Evolutionary conservation across 306 rosid species (phyloP), one percentile per base, ranked within the genome.

Genomic region (Bauhinia variegata): DNA sequence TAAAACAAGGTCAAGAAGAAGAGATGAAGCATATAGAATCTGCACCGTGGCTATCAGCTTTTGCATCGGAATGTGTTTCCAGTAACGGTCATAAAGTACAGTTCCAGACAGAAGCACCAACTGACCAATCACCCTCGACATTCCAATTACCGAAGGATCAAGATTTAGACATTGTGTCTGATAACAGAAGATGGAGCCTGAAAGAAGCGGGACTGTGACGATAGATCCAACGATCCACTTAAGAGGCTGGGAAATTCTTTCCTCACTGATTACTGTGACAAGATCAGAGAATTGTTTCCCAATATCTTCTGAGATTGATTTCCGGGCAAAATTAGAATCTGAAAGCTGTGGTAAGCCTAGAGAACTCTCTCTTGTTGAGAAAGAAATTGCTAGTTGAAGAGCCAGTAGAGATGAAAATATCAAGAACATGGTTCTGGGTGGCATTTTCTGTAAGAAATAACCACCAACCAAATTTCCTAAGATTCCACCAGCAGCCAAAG

Each of bases 391-490:
- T 55, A 92, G 80, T 23, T 89, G 98, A 34, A 86, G 48, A 10
- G 80, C 79, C 38, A 87, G 81, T 23, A 87, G 48, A 44, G 82
- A 52, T 2, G 89, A 60, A 60, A 92, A 92, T 18, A 76, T 36
- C 23, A 80, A 65, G 67, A 86, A 92, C 91, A 84, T 86, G 72
- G 79, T 77, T 70, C 80, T 78, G 3, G 96, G 84, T 39, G 87
- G 85, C 66, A 80, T 43, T 79, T 79, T 81, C 80, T 70, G 83
- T 37, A 89, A 68, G 77, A 71, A 78, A 74, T 59, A 83, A 55
- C 98, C 96, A 57, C 93, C 98, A 37, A 89, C 23, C 62, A 89
- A 76, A 84, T 92, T 92, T 51, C 96, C 98, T 15, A 89, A 76
- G 67, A 87, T 82, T 80, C 93, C 98, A 70, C 98, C 96, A 6